A percentile compares a stretch with the other conserved stretches of the same genome.
Conservation (phyloP, 257 asterid species). For the Fraxinus quadrangulata region DNA sequence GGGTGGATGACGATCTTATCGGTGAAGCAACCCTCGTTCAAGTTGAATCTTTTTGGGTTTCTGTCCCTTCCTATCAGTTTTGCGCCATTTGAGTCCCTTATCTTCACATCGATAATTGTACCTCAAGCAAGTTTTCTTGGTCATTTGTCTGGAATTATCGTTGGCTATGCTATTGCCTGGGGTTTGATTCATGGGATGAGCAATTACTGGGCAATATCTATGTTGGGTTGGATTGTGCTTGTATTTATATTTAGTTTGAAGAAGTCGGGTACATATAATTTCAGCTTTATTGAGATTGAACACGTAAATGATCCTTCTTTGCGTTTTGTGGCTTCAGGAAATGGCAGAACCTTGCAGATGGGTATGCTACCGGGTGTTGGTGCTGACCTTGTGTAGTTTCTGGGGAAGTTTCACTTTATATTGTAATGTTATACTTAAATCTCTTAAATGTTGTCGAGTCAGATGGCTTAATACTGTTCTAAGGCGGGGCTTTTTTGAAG, state of each 20-base stretch:
- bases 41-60: conserved; percentile 88
- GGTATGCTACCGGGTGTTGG: conserved; percentile 45
- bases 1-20: conserved; percentile 91
- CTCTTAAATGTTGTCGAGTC: neutral
- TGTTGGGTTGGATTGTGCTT: conserved; percentile 72
- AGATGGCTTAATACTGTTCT: neutral
- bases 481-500: neutral
- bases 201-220: conserved; percentile 63
- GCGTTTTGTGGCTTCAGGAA: conserved; percentile 54
- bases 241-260: conserved; percentile 79
- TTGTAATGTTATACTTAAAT: neutral
- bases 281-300: conserved; percentile 83
- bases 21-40: conserved; percentile 18
- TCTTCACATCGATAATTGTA: conserved; percentile 92
- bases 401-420: conserved; percentile 3
- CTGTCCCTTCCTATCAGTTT: conserved; percentile 93
- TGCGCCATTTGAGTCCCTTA: conserved; percentile 92
- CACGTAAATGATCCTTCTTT: conserved; percentile 77
- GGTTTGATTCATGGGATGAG: conserved; percentile 83
- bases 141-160: conserved; percentile 82
- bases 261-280: conserved; percentile 71
- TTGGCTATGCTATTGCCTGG: conserved; percentile 90
- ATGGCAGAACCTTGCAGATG: conserved; percentile 77
- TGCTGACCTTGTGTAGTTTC: conserved; percentile 65
- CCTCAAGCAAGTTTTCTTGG: conserved; percentile 98